Evolutionary conservation across 164 flowering plant species (phyloP).

Genomic region (Liriodendron chinense): DNA sequence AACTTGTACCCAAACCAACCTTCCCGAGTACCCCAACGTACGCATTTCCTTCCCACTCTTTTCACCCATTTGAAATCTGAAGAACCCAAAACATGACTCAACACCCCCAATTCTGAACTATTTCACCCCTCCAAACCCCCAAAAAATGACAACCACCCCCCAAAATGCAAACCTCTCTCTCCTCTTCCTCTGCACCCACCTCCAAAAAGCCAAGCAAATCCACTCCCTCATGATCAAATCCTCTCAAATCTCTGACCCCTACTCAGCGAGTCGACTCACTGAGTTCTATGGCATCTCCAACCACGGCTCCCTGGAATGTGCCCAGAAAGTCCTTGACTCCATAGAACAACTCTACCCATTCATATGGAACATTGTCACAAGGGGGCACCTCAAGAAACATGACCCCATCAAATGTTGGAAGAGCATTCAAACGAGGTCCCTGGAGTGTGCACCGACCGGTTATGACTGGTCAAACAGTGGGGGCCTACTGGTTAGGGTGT

Average conservation of each 20-base stretch:
- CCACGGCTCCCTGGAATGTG: conserved; percentile 11
- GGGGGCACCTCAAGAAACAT: conserved; percentile 11
- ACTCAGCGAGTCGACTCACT: conserved; percentile 13
- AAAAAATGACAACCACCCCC: not conserved
- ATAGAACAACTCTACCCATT: conserved; percentile 6
- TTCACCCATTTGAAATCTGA: no score
- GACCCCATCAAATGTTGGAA: no score
- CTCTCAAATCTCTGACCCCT: conserved; percentile 8
- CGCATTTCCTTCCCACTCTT: no score
- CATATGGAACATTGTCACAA: conserved; percentile 12
- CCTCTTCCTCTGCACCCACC: conserved; percentile 9
- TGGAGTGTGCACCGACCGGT: no score
- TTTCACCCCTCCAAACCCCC: not conserved
- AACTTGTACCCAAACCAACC: no score
- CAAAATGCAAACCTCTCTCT: conserved; percentile 9
- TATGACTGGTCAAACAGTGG: no score
- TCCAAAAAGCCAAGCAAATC: conserved; percentile 15
- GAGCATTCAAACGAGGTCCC: no score
- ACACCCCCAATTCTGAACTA: not conserved
- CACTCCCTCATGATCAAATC: conserved; percentile 17
- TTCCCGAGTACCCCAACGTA: no score
- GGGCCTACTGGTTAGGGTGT: no score
- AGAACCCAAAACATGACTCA: not conserved
- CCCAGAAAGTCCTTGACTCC: conserved; percentile 5
- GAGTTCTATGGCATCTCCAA: conserved; percentile 18